Conservation (phyloP, 2,329 filamentous ascomycete genomes). For the Didymella pinodella region DNA sequence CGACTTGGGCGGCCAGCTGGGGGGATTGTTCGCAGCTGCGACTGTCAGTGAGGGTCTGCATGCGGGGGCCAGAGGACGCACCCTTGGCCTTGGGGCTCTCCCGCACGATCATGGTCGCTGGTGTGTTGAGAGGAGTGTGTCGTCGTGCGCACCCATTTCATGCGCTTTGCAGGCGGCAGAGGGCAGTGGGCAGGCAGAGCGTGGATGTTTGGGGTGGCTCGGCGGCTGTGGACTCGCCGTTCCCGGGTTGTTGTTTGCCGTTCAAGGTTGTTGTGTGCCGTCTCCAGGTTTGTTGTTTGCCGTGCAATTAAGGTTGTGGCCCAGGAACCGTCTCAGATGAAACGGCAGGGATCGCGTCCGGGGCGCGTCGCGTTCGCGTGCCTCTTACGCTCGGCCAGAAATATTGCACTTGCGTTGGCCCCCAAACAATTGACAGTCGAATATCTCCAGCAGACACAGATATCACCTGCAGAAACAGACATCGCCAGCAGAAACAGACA, state of each 20-base stretch:
- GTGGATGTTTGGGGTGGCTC: slow-evolving; percentile 17
- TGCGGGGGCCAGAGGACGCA: slow-evolving; percentile 27
- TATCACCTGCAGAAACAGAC: not conserved
- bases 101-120: slow-evolving; percentile 55
- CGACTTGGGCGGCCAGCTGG: slow-evolving; percentile 68
- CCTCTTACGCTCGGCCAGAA: slow-evolving; percentile 11
- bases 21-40: slow-evolving; percentile 49
- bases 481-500: not conserved
- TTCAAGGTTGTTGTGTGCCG: slow-evolving; percentile 33
- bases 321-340: slow-evolving; percentile 35
- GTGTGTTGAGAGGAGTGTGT: slow-evolving; percentile 24
- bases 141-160: slow-evolving; percentile 41
- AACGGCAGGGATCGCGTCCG: slow-evolving; percentile 44
- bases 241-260: slow-evolving; percentile 28
- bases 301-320: slow-evolving; percentile 38
- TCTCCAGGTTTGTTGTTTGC: slow-evolving; percentile 28
- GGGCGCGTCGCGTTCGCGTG: slow-evolving; percentile 20
- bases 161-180: slow-evolving; percentile 19
- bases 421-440: not conserved
- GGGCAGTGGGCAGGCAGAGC: slow-evolving; percentile 4
- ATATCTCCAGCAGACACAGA: not conserved
- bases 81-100: slow-evolving; percentile 57
- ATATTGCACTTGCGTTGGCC: not conserved
- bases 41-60: slow-evolving; percentile 27
- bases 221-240: slow-evolving; percentile 20